phyloP scores from a whole-genome alignment of 176 grass and related monocot species.

The Alloteropsis semialata region DNA sequence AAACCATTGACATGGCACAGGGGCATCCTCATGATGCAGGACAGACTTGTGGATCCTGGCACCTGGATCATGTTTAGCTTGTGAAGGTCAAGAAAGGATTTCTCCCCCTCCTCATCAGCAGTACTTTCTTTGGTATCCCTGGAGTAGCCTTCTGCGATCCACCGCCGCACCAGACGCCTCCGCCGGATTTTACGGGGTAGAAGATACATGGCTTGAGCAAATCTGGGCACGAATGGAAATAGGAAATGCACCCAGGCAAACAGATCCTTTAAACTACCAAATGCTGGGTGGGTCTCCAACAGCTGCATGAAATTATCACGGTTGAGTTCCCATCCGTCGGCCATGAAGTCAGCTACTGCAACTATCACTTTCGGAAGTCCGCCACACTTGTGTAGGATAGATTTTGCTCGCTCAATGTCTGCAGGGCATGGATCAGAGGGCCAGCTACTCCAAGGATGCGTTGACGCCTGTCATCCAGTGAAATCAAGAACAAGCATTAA shows the following conservation, averaged over 20 bases:
- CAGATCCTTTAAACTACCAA: neutral
- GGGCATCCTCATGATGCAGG: neutral
- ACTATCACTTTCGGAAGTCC: no score
- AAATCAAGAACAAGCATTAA: no score
- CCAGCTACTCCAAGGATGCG: no score
- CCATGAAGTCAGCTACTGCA: no score
- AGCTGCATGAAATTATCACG: neutral
- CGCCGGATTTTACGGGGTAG: constrained; percentile 5
- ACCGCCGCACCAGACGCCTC: constrained; percentile 31
- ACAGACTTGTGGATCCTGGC: neutral
- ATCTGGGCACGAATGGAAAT: constrained; percentile 15
- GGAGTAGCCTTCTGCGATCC: constrained; percentile 33
- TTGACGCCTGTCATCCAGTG: no score
- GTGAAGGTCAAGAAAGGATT: neutral
- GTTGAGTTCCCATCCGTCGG: no score
- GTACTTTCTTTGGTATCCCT: neutral
- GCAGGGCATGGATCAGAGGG: no score
- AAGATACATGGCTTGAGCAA: constrained; percentile 44
- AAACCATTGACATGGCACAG: constrained; percentile 28
- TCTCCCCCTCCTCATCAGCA: neutral
- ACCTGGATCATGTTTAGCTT: constrained; percentile 13
- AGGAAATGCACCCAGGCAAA: constrained; percentile 25
- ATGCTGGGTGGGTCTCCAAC: neutral
- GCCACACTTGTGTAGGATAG: no score
- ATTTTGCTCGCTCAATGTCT: no score